These are phyloP conservation scores for Wickerhamomyces rabaulensis DNA, from an alignment of 805 yeast species.

Conservation along the genomic window DNA sequence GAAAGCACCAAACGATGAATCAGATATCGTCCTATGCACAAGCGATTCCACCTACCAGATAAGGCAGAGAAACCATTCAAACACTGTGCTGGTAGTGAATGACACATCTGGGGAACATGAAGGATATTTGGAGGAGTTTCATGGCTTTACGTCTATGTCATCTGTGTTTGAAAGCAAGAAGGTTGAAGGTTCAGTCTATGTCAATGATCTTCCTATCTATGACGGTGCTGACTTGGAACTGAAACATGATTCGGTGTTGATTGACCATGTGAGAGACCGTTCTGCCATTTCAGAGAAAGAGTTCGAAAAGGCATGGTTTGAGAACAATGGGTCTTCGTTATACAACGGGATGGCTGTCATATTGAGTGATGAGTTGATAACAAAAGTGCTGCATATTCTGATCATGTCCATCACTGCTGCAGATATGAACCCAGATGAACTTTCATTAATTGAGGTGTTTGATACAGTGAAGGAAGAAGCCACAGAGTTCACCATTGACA, in stretches of 20 bases:
- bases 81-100: slow-evolving; percentile 59
- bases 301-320: slow-evolving; percentile 48
- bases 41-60: slow-evolving; percentile 52
- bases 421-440: slow-evolving; percentile 23
- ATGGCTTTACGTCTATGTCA: slow-evolving; percentile 30
- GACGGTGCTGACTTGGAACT: slow-evolving; percentile 24
- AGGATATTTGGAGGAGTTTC: slow-evolving; percentile 19
- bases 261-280: slow-evolving; percentile 31
- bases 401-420: slow-evolving; percentile 36
- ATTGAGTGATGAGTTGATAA: slow-evolving; percentile 29
- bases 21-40: slow-evolving; percentile 60
- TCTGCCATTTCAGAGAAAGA: slow-evolving; percentile 54
- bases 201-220: slow-evolving; percentile 31
- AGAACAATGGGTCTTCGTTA: slow-evolving; percentile 46
- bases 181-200: slow-evolving; percentile 28
- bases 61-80: slow-evolving; percentile 82
- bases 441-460: slow-evolving; percentile 26
- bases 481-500: slow-evolving; percentile 32
- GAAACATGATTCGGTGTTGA: slow-evolving; percentile 1
- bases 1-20: slow-evolving; percentile 26
- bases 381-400: slow-evolving; percentile 29
- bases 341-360: slow-evolving; percentile 39
- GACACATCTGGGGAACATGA: slow-evolving; percentile 19
- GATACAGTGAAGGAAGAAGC: slow-evolving; percentile 25
- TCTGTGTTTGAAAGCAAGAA: slow-evolving; percentile 33